Evolutionary conservation across 768 basidiomycete species (phyloP), one percentile per base, ranked within the genome.

Genomic region (Hericium rajendrae): DNA sequence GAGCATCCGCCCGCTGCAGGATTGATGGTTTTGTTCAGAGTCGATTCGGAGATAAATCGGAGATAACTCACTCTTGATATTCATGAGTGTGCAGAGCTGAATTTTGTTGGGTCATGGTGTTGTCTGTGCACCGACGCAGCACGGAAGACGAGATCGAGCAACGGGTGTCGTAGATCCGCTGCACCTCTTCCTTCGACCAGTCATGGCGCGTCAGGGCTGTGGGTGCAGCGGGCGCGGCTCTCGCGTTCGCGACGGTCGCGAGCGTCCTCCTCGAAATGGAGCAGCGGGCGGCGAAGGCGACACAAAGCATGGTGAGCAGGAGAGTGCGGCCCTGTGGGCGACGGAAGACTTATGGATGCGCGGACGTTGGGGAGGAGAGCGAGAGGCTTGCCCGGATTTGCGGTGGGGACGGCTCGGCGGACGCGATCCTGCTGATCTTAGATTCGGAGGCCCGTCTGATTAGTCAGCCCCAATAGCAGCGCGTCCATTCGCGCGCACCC

Each of bases 1-100:
- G 86, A 80, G 67, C 95, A 98, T 56, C 95, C 95, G 38, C 95
- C 95, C 63, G 91, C 94, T 94, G 66, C 38, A 50, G 54, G 18
- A 28, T 50, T 55, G 51, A 59, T 46, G 41, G 57, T 57, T 62
- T 39, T 60, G 57, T 54, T 59, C 59, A 38, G 65, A 13, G 59
- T 40, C 38, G 38, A 12, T 52, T 50, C 51, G 67, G 60, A 64
- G 63, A 68, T 68, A 69, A 54, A 64, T 63, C 57, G 65, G 55
- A 51, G 48, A 51, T 59, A n/a, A 78, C 87, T 63, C 71, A 91
- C 93, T 93, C 73, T 98, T 98, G 72, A 98, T 98, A 69, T 98
- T 98, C 88, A 98, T 93, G 32, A 98, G 78, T 4, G 95, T 98
- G 65, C 94, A 97, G 37, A 98, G 79, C 72, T 98, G 95, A 32